Percentiles rank a stretch among this genome's conserved stretches.
These are phyloP conservation scores for Phyllosticta paracitricarpa DNA, from an alignment of 2,329 filamentous ascomycete species.

Conservation along the genomic window DNA sequence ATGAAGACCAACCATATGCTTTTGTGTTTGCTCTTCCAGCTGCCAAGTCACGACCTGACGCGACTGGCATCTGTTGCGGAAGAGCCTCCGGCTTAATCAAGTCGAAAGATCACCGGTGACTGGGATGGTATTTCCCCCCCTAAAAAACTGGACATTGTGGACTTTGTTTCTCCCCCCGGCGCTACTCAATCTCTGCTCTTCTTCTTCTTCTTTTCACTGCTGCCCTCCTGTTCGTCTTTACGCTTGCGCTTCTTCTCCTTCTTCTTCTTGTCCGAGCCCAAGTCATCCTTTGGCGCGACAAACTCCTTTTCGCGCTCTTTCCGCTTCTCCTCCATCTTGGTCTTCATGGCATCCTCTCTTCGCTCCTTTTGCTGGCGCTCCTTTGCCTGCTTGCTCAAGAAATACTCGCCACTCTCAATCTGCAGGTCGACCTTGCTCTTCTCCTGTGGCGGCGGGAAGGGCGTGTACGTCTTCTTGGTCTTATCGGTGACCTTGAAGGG, in stretches of 20 bases:
- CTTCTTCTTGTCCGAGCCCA: slow-evolving; percentile 39
- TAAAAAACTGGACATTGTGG: neutral
- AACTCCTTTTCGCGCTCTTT: slow-evolving; percentile 79
- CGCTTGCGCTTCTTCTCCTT: slow-evolving; percentile 26
- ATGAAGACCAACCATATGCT: neutral
- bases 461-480: slow-evolving; percentile 86
- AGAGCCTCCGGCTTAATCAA: neutral
- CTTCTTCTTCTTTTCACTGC: slow-evolving; percentile 31
- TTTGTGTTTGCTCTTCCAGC: neutral
- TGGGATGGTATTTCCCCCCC: neutral
- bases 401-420: slow-evolving; percentile 97
- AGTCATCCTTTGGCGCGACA: slow-evolving; percentile 71
- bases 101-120: neutral
- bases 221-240: slow-evolving; percentile 27
- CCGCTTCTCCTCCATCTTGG: slow-evolving; percentile 80
- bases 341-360: slow-evolving; percentile 71
- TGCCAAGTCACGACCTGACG: neutral
- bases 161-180: neutral
- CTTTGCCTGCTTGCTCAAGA: slow-evolving; percentile 86
- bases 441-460: slow-evolving; percentile 91
- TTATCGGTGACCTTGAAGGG: slow-evolving; percentile 89
- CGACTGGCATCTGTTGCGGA: neutral
- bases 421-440: slow-evolving; percentile 98
- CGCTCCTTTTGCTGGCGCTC: slow-evolving; percentile 72
- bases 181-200: slow-evolving; percentile 17